Evolutionary conservation across 371 early-diverging fungal species (phyloP), one percentile per base, ranked within the genome.

Genomic region (Mortierella sp.): DNA sequence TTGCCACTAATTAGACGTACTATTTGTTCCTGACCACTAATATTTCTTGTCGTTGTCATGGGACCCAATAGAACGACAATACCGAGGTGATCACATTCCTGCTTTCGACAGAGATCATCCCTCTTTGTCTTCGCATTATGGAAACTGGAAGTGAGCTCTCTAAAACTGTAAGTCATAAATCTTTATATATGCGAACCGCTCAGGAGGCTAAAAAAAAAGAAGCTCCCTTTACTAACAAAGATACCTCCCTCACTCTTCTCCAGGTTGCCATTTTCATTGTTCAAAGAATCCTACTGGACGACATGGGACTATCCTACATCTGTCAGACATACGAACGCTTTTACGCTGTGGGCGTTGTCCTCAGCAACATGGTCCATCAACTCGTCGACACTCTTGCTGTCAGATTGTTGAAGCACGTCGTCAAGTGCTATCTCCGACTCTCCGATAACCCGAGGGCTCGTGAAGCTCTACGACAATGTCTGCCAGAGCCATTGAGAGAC

Each of bases 251-350:
- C 45, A 58, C 65, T 30, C n/a, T n/a, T 35, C 30, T 67, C 43
- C 66, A 90, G 90, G 89, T 94, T 57, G 98, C 99, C 39, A 97
- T 97, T 37, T 96, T 98, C 84, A 98, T 99, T 62, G 96, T 99
- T 64, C 97, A 98, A 85, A 95, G 97, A 77, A 98, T 99, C 62
- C 89, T 99, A 28, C 86, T 95, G 70, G 98, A 96, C 80, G 96
- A 97, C 57, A 93, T 96, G 77, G 99, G 99, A 2, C 90, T 99
- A 64, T 93, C 92, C 76, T 99, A 99, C 85, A 96, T 99, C 52
- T 97, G 98, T 74, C 97, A 98, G 86, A 98, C 99, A 43, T 97
- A 95, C 63, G 97, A 99, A 72, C 93, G 99, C 14, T 97, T 99
- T 86, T 95, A 94, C 74, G 99, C 99, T 24, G 98, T 99, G 22